phyloP scores from a whole-genome alignment of 306 rosid genomes.

The Myrica gale region DNA sequence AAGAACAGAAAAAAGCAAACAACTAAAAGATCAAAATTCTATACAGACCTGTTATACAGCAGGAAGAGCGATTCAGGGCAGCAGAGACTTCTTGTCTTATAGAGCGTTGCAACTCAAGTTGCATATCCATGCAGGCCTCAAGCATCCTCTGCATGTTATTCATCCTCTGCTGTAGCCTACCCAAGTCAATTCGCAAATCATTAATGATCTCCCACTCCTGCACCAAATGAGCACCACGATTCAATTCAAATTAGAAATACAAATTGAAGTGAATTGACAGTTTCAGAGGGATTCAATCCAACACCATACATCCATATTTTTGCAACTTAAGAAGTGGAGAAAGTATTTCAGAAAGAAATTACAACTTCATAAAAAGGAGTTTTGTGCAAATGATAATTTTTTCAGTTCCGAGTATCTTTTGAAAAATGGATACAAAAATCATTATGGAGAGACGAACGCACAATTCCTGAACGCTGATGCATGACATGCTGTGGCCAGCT shows the following conservation, averaged over 20 bases:
- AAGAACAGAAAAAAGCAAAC: neutral
- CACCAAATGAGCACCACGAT: conserved; percentile 8
- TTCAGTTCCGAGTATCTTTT: neutral
- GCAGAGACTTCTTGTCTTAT: conserved; percentile 94
- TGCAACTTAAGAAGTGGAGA: neutral
- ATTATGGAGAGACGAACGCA: conserved; percentile 39
- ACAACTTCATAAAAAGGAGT: neutral
- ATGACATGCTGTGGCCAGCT: conserved; percentile 66
- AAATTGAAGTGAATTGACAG: conserved; percentile 9
- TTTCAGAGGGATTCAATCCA: too few species aligned
- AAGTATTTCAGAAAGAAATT: neutral
- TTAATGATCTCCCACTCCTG: conserved; percentile 89
- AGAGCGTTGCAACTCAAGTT: conserved; percentile 94
- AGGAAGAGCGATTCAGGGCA: conserved; percentile 76
- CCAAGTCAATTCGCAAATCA: conserved; percentile 97
- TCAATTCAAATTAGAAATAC: conserved; percentile 8
- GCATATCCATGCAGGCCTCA: conserved; percentile 99
- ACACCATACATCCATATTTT: neutral
- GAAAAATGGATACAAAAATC: conserved; percentile 14
- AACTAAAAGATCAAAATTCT: neutral
- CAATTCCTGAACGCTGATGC: conserved; percentile 72
- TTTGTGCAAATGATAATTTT: neutral
- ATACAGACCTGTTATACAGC: conserved; percentile 55
- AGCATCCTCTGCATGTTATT: conserved; percentile 87
- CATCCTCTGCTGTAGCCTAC: conserved; percentile 92